A percentile compares a stretch with the other conserved stretches of the same genome.
phyloP scores from a whole-genome alignment of 2,329 filamentous ascomycete genomes.

The Aspergillus sp. region DNA sequence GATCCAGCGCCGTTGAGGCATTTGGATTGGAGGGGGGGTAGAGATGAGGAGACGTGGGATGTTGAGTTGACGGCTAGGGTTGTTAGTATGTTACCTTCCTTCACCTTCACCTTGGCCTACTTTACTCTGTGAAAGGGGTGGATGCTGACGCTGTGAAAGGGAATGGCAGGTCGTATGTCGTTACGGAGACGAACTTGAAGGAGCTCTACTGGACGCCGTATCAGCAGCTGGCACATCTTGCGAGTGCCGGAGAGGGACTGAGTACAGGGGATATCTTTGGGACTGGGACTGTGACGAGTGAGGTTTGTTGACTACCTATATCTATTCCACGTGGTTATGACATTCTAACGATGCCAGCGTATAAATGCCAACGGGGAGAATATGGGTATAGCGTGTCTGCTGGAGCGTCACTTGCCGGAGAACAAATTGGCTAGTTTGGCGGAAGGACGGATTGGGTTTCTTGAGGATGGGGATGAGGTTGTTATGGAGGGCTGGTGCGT shows the following conservation, averaged over 20 bases:
- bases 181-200: conserved; percentile 23
- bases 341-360: conserved; percentile 1
- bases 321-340: not conserved
- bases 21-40: conserved; percentile 7
- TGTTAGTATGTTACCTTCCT: not conserved
- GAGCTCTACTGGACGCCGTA: conserved; percentile 28
- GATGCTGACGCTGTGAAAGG: conserved; percentile 7
- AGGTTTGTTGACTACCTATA: not conserved
- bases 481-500: conserved; percentile 18
- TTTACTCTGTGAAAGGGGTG: not conserved
- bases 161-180: conserved; percentile 22
- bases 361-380: conserved; percentile 11
- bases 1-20: conserved; percentile 7
- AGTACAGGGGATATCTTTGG: conserved; percentile 26
- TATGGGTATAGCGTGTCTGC: conserved; percentile 13
- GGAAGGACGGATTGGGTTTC: conserved; percentile 3
- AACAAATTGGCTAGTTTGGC: conserved; percentile 4
- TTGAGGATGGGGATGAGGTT: conserved; percentile 18
- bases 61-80: conserved; percentile 12
- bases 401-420: conserved; percentile 11
- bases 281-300: conserved; percentile 25
- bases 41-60: conserved; percentile 7
- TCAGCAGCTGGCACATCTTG: conserved; percentile 24
- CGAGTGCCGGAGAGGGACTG: conserved; percentile 23
- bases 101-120: not conserved